Percentiles rank a stretch among this genome's conserved stretches.
These are phyloP conservation scores for Triticum turgidum DNA, from an alignment of 176 grass and related monocot species.

Conservation along the genomic window DNA sequence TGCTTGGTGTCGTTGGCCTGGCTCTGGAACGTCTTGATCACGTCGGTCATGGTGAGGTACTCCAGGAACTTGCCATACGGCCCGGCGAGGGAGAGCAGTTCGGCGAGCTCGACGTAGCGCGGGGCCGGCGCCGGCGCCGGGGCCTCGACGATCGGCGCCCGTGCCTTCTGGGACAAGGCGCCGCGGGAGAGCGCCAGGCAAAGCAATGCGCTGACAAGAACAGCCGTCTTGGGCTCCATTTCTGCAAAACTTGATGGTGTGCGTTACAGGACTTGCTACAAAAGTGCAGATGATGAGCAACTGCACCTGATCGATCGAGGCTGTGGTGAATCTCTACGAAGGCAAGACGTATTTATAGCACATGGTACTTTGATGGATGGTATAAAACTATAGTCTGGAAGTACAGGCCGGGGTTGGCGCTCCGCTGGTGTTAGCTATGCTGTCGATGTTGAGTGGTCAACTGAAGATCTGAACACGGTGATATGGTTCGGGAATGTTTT, in stretches of 20 bases:
- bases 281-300: not conserved
- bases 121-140: slow-evolving; percentile 58
- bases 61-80: slow-evolving; percentile 44
- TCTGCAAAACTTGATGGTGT: not conserved
- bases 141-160: not conserved
- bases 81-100: slow-evolving; percentile 46
- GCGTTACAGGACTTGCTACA: not conserved
- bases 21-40: slow-evolving; percentile 48
- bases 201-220: not conserved
- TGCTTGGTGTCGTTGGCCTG: slow-evolving; percentile 42
- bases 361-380: not conserved
- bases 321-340: not conserved
- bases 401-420: not conserved
- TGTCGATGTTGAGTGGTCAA: not conserved
- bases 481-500: slow-evolving; percentile 4
- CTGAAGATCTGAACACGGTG: not conserved
- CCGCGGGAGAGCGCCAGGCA: slow-evolving; percentile 14
- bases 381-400: not conserved
- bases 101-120: slow-evolving; percentile 41
- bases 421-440: slow-evolving; percentile 17
- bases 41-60: slow-evolving; percentile 45
- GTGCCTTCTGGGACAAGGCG: not conserved
- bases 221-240: slow-evolving; percentile 15
- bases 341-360: slow-evolving; percentile 8
- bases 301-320: not conserved